phyloP scores from a whole-genome alignment of 352 stramenopile genomes.

The Phytophthora pisi region DNA sequence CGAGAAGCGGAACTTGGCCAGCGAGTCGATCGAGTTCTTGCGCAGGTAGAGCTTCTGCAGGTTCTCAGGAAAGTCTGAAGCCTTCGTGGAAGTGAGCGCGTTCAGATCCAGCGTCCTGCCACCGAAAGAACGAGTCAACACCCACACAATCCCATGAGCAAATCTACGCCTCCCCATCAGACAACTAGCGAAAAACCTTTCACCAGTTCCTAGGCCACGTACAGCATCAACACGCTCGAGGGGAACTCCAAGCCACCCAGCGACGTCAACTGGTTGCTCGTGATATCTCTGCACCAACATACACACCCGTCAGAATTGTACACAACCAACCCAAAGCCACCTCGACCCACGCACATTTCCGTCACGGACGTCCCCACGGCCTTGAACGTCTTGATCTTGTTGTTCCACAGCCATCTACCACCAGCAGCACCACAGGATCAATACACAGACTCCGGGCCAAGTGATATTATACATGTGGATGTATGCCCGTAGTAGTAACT shows the following conservation, averaged over 20 bases:
- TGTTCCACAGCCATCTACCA: slow-evolving; percentile 47
- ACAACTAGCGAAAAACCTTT: slow-evolving; percentile 10
- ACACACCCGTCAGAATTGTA: slow-evolving; percentile 18
- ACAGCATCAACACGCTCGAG: slow-evolving; percentile 31
- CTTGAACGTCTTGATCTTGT: slow-evolving; percentile 50
- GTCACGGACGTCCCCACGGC: slow-evolving; percentile 36
- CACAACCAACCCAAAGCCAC: neutral
- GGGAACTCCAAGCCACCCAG: slow-evolving; percentile 33
- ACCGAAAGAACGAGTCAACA: neutral
- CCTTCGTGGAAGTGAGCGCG: slow-evolving; percentile 19
- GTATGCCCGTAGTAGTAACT: no score
- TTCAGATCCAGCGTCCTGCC: slow-evolving; percentile 37
- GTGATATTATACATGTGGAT: no score
- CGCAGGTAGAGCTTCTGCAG: slow-evolving; percentile 32
- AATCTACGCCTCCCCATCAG: neutral
- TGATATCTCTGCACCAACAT: slow-evolving; percentile 22
- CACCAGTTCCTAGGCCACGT: slow-evolving; percentile 1
- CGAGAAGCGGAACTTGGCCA: slow-evolving; percentile 39
- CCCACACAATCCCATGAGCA: slow-evolving; percentile 12
- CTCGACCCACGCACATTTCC: slow-evolving; percentile 43
- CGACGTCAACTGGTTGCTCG: slow-evolving; percentile 38
- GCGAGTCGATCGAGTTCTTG: slow-evolving; percentile 43
- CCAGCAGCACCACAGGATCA: neutral
- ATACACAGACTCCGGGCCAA: neutral
- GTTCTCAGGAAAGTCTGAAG: slow-evolving; percentile 29